Evolutionary conservation across 257 asterid species (phyloP), one percentile per base, ranked within the genome.

Genomic region (Agastache rugosa): DNA sequence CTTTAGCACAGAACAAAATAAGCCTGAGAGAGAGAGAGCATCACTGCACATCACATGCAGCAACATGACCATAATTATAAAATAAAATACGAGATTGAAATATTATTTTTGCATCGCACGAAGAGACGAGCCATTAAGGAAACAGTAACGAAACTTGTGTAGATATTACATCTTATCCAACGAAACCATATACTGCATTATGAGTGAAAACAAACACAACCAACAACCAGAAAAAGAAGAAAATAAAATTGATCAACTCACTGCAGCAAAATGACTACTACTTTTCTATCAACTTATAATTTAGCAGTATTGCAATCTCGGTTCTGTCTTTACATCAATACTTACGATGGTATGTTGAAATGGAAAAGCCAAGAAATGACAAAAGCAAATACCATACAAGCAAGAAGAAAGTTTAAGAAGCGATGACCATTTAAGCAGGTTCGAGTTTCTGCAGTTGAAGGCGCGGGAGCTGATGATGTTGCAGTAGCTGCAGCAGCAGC

Each of bases 351-450:
- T 58, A 88, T 88, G 82, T 87, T 92, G 67, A 92, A 92, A 79
- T 86, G 97, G 83, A 92, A 92, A 65, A 92, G 96, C 97, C 97
- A 92, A 23, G 97, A 90, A 77, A 92, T 88, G 80, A 92, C 93
- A 41, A 92, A 92, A 6, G 96, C 97, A 70, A 92, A 92, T 8
- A 90, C 96, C 96, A 92, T 82, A 75, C 96, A 90, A 78, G 93
- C 96, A 11, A 92, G 91, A 58, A 92, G 86, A 73, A 92, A 88
- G 55, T 92, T 92, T 8, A 90, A 61, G 58, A 87, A 87, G 17
- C 96, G 89, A 73, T 89, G 95, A 6, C 97, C 93, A 17, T 90
- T 87, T 58, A 87, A 82, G 84, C 92, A 90, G 16, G 85, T 82
- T 56, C 86, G 80, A 11, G 81, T 71, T 25, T 85, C 90, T 31